Evolutionary conservation across 257 asterid genomes (phyloP), one percentile per base, ranked within the genome.

Genomic region (Solanum virginianum): DNA sequence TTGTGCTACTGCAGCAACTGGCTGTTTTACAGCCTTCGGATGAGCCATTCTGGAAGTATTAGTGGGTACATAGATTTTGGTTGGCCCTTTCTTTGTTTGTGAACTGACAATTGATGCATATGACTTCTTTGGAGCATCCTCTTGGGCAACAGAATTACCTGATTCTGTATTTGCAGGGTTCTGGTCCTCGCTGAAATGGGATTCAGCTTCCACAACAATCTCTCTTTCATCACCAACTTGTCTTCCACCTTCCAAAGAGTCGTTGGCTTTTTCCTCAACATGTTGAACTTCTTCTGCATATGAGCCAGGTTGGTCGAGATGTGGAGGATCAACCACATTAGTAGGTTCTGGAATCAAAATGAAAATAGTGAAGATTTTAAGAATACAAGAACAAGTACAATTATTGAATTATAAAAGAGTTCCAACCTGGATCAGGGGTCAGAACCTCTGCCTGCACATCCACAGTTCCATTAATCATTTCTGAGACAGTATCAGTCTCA

Each of bases 101-200:
- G 94, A 93, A 88, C 97, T 90, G 65, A 96, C 91, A 82, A 96
- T 96, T 20, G 95, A 96, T 3, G 99, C 99, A 88, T 96, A 96
- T 20, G 98, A 96, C 88, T 91, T 96, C 90, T 96, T 96, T 60
- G 92, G 94, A 87, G 90, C 71, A 83, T 93, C 95, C 77, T 94
- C 94, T 83, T 88, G 92, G 72, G 88, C 47, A 63, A 90, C 87
- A 81, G 95, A 85, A 69, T 88, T 81, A 75, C 69, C 91, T 85
- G 94, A 82, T 85, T 87, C 92, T 26, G 86, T 84, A 85, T 51
- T 87, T 15, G 36, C 85, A 9, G 90, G 56, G 18, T 20, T 86
- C 85, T 91, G 92, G 86, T 91, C 89, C 86, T 89, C 92, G 70
- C 53, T 77, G 82, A 84, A 39, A 68, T 88, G 88, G 56, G 94